Base-by-base conservation (phyloP, 108 stramenopile species). In the Nitzschia sp. region DNA sequence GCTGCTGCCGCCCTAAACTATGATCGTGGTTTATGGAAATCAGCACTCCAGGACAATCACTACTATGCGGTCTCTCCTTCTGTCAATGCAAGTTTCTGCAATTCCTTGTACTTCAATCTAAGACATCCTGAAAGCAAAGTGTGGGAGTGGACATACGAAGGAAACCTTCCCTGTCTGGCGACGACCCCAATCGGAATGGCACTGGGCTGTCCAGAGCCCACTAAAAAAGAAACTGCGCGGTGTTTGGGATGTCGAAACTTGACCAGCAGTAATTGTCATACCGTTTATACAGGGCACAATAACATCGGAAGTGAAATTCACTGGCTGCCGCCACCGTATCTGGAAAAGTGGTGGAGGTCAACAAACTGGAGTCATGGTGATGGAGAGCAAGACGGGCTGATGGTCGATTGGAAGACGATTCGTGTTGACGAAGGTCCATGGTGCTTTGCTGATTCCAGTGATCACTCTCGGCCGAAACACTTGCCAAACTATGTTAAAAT, bases 161-260 rank as follows among this genome's bases (percentile, higher is more conserved):
- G 75, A 8, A 68, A 61, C 13, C 3, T 55, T 13, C 28, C 34
- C 28, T 83, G 82, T 46, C 45, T 54, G 18, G 82, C 82, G 0
- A 72, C 70, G 2, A 83, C 82, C 23, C 82, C 78, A 5, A 42
- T 83, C 46, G 78, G 82, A 25, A 38, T 59, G 28, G 67, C 59
- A 4, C 26, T 83, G 30, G 82, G 64, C 18, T 83, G 82, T 54
- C 78, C 82, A 0, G 46, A 33, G 24, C 8, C 45, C 27, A 4
- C 24, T 17, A n/a, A n/a, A n/a, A 31, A 15, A 5, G 15, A 34
- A 18, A 15, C 3, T 15, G 26, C 18, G 9, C 2, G 57, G 1
- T 55, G 57, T 6, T 13, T 24, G 23, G 45, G 64, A 26, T 67
- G 66, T 34, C 3, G 36, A 24, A 19, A 55, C 26, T 51, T 33